These are phyloP conservation scores for Apiotrichum brassicae DNA, from an alignment of 1,284 basidiomycete species.

Conservation along the genomic window DNA sequence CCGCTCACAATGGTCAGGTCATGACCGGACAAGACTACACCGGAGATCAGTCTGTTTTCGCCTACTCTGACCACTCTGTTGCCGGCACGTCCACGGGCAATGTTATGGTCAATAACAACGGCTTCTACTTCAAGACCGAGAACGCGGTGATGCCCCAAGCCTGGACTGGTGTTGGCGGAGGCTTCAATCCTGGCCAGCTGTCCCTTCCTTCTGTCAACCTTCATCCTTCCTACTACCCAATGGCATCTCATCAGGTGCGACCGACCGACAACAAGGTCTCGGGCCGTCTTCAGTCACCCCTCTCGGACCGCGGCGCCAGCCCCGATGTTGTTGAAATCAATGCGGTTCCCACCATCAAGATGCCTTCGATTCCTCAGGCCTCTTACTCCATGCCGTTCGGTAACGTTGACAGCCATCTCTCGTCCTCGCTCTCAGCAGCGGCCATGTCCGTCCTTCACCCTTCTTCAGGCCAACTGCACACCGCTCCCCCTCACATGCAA, in stretches of 20 bases:
- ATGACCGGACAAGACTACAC: neutral
- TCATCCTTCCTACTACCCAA: slow-evolving; percentile 18
- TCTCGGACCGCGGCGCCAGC: slow-evolving; percentile 10
- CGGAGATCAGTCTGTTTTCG: slow-evolving; percentile 13
- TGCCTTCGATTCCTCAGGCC: slow-evolving; percentile 16
- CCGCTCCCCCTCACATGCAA: slow-evolving; percentile 34
- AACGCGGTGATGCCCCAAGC: slow-evolving; percentile 3
- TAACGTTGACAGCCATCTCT: slow-evolving; percentile 15
- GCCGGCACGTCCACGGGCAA: slow-evolving; percentile 9
- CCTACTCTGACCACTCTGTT: slow-evolving; percentile 15
- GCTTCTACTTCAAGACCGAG: slow-evolving; percentile 16
- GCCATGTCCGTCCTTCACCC: slow-evolving; percentile 2
- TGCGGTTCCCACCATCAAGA: slow-evolving; percentile 25
- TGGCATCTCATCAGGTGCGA: slow-evolving; percentile 1
- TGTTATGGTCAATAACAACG: slow-evolving; percentile 14
- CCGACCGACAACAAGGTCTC: neutral
- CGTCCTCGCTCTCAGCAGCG: slow-evolving; percentile 6
- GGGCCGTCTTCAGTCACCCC: slow-evolving; percentile 10
- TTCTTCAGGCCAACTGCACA: slow-evolving; percentile 22
- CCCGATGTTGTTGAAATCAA: slow-evolving; percentile 29
- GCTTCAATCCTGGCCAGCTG: slow-evolving; percentile 28
- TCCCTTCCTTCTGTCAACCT: slow-evolving; percentile 18
- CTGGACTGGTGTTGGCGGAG: slow-evolving; percentile 21
- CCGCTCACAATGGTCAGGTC: slow-evolving; percentile 6
- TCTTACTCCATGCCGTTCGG: slow-evolving; percentile 21